Evolutionary conservation across 495 filamentous ascomycete species (phyloP), one percentile per base, ranked within the genome.

Genomic region (Xylaria curta): DNA sequence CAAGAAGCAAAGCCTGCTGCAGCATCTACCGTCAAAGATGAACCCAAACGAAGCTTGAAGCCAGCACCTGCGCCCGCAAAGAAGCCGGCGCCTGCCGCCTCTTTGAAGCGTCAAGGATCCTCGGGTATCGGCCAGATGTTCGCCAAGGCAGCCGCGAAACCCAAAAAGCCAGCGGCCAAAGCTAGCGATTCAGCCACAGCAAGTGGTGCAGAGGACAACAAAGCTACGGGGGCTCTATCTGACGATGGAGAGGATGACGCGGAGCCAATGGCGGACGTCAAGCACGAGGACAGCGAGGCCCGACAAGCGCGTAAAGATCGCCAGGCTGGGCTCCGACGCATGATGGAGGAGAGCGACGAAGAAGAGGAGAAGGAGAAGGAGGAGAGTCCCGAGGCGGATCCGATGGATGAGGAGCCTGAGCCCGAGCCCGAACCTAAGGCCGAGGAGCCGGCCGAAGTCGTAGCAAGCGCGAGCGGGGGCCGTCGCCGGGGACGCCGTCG

Each of bases 261-360:
- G 5, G 88, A 90, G 75, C 83, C 72, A 71, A 83, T 72, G 76
- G 77, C 77, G 71, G 73, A 80, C 58, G 77, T 77, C 76, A 86
- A 82, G 59, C 76, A 75, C 66, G 72, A 79, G 54, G 64, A 79
- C 1, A 71, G 68, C 12, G 71, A 79, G 26, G 80, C 79, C n/a
- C 83, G 88, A 26, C 89, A 90, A 78, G 86, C 82, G 12, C 88
- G 88, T 73, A 91, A 88, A 68, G 89, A 93, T 68, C 89, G 93
- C 21, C 89, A 94, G 77, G 93, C 91, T 54, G 87, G 87, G 68
- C 85, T 97, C 15, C 87, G 85, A 60, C 88, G 89, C 69, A 97
- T 97, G 94, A 97, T 97, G 94, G 93, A 97, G 38, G 88, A 93
- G 75, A 90, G 92, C 51, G 92, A 91, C 76, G 88, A 82, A 65